Evolutionary conservation across 352 stramenopile species (phyloP).

Genomic region (Aphanomyces euteiches): DNA sequence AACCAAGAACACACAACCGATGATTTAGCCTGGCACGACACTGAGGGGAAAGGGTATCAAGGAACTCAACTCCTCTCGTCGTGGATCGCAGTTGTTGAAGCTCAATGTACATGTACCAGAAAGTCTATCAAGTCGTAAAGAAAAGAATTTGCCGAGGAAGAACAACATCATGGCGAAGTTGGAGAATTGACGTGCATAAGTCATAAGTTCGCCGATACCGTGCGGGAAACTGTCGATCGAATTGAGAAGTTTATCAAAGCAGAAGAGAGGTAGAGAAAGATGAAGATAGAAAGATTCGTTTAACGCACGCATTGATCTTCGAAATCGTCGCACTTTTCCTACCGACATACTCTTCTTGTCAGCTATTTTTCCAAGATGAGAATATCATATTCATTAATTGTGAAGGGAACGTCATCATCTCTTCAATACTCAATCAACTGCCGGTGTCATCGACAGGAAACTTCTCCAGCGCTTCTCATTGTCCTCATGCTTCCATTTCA

Average conservation of each 20-base stretch:
- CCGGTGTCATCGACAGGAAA: too few species aligned
- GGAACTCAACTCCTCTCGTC: slow-evolving; percentile 87
- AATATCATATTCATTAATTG: too few species aligned
- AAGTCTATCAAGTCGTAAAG: slow-evolving; percentile 88
- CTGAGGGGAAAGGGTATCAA: slow-evolving; percentile 93
- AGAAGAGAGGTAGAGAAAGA: slow-evolving; percentile 12
- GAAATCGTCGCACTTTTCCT: too few species aligned
- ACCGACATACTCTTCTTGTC: too few species aligned
- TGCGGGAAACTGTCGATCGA: slow-evolving; percentile 77
- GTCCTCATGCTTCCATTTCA: too few species aligned
- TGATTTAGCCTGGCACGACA: too few species aligned
- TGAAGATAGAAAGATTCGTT: not conserved
- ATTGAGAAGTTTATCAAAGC: slow-evolving; percentile 87
- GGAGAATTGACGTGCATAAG: slow-evolving; percentile 76
- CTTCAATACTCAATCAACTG: too few species aligned
- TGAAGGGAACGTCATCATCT: too few species aligned
- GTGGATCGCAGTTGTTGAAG: slow-evolving; percentile 96
- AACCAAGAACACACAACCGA: too few species aligned
- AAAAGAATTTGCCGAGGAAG: slow-evolving; percentile 93
- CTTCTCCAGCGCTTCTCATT: too few species aligned
- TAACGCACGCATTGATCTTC: too few species aligned
- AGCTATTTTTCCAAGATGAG: too few species aligned
- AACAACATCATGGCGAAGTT: slow-evolving; percentile 59
- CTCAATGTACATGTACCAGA: slow-evolving; percentile 95
- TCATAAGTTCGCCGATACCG: slow-evolving; percentile 73